phyloP scores from a whole-genome alignment of 768 basidiomycete species.

The Arthromyces matolae region DNA sequence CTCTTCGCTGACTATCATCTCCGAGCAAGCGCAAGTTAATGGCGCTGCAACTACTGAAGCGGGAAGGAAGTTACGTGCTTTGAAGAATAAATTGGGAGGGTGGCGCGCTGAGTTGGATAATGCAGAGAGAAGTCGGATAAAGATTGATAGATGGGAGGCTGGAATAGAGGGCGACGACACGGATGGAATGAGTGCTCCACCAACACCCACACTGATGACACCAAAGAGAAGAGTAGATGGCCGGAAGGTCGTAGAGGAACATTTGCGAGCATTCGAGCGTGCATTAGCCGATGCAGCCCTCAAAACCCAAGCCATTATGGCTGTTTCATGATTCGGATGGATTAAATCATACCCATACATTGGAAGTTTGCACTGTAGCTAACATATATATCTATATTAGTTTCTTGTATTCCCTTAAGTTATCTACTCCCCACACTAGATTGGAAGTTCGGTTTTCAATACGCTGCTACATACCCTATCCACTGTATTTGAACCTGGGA shows the following conservation, averaged over 20 bases:
- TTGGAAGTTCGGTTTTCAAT: constrained; percentile 18
- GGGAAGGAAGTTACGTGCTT: constrained; percentile 78
- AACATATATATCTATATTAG: constrained; percentile 29
- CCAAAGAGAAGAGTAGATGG: constrained; percentile 56
- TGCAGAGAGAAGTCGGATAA: constrained; percentile 72
- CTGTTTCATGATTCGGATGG: constrained; percentile 41
- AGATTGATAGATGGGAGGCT: constrained; percentile 80
- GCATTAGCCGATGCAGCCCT: constrained; percentile 68
- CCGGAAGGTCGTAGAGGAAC: constrained; percentile 70
- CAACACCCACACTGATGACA: constrained; percentile 27
- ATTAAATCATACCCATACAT: constrained; percentile 12
- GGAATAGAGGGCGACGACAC: constrained; percentile 43
- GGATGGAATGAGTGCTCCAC: constrained; percentile 20
- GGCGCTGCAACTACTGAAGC: constrained; percentile 82
- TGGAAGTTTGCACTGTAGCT: constrained; percentile 17
- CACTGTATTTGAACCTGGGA: constrained; percentile 57
- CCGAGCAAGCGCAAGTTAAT: constrained; percentile 87
- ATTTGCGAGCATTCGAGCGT: constrained; percentile 69
- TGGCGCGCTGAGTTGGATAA: constrained; percentile 84
- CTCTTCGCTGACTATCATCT: constrained; percentile 69
- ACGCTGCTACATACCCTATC: constrained; percentile 28
- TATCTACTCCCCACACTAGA: constrained; percentile 24
- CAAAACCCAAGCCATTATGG: constrained; percentile 83
- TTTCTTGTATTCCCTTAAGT: constrained; percentile 25
- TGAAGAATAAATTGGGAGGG: constrained; percentile 79